Base-by-base conservation (phyloP, 176 grass and related monocot species). In the Panicum miliaceum region DNA sequence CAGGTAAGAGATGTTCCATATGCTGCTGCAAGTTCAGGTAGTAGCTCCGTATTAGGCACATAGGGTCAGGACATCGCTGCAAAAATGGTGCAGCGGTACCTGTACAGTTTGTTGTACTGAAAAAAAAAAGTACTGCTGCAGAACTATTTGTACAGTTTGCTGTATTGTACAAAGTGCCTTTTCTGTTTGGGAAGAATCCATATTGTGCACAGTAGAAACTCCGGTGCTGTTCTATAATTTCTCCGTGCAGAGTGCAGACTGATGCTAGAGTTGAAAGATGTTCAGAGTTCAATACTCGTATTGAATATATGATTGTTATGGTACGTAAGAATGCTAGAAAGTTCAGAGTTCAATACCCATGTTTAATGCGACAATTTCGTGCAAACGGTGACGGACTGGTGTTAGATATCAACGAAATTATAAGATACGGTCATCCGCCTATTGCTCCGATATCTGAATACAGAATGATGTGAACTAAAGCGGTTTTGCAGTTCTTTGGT, bases 1-100 rank as follows among this genome's bases (percentile, higher is more conserved):
- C 82, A 86, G 71, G 88, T 90, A 47, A 51, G 77, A 71, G 88
- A 93, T 88, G 41, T 86, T 54, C 43, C 26, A 37, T 80, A 19
- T 23, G 67, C 40, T 65, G 26, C 79, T 1, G 3, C 67, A 62
- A 90, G 80, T 77, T 87, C 15, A 8, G 42, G 22, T 64, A 80
- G 76, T 63, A 79, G 43, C 26, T 80, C 56, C 15, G 29, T 79
- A 40, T 41, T 48, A 2, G 22, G 56, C 50, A 68, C 7, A 5
- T 71, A 86, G 11, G 11, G 13, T 71, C 32, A 62, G 41, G 64
- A 7, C 48, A 27, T 9, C 37, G 5, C 12, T 46, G 22, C 4
- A 64, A 36, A 64, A 38, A 18, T 41, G 16, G 26, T 25, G 73
- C 20, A 26, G 25, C 36, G 3, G 13, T 15, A 50, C 14, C n/a